Percentiles rank a stretch among this genome's conserved stretches.
Evolutionary conservation across 2,329 filamentous ascomycete genomes (phyloP).

Genomic region (Periconia digitata): DNA sequence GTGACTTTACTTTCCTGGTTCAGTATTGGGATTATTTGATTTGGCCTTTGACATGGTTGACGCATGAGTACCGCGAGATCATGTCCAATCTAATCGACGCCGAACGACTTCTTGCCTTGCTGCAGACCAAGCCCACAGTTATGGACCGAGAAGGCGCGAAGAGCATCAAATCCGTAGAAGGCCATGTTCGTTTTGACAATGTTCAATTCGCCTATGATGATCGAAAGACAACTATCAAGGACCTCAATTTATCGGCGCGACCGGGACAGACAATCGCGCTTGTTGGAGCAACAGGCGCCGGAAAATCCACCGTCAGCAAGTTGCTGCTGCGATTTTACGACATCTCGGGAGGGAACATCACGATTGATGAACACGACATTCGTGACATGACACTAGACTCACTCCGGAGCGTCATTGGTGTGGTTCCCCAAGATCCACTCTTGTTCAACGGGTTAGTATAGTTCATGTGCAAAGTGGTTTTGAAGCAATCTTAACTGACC

Average conservation of each 20-base stretch:
- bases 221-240: constrained; percentile 35
- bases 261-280: constrained; percentile 58
- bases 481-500: no score
- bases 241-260: constrained; percentile 50
- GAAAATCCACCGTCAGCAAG: constrained; percentile 60
- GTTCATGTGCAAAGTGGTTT: no score
- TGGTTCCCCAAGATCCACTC: constrained; percentile 63
- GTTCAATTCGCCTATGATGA: constrained; percentile 57
- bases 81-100: constrained; percentile 60
- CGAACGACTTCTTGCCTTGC: constrained; percentile 58
- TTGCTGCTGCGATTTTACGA: constrained; percentile 62
- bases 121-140: constrained; percentile 58
- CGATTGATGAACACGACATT: constrained; percentile 59
- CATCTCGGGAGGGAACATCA: constrained; percentile 53
- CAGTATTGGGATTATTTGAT: constrained; percentile 33
- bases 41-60: constrained; percentile 50
- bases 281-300: constrained; percentile 61
- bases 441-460: constrained; percentile 68
- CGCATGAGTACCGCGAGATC: constrained; percentile 47
- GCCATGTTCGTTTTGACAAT: constrained; percentile 51
- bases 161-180: constrained; percentile 48
- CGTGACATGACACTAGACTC: constrained; percentile 57
- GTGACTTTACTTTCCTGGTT: constrained; percentile 55
- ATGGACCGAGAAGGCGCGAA: constrained; percentile 37
- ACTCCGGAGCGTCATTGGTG: constrained; percentile 58